A percentile compares a stretch with the other conserved stretches of the same genome.
These are phyloP conservation scores for Huntiella moniliformis DNA, from an alignment of 2,329 filamentous ascomycete genomes.

Conservation along the genomic window DNA sequence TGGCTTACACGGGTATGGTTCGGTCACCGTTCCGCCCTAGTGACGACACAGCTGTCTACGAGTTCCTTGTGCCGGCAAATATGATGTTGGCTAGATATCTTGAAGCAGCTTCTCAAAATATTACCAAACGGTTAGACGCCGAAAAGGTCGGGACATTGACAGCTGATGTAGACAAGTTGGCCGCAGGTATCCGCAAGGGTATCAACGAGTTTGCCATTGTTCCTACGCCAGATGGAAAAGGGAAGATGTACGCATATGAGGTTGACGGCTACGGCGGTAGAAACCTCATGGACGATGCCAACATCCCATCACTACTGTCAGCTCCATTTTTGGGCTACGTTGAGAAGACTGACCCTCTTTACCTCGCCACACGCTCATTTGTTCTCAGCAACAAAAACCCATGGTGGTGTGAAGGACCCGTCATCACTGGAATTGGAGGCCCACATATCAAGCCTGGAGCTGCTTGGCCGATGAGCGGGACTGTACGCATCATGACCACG, in stretches of 20 bases:
- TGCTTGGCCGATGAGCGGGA: constrained; percentile 38
- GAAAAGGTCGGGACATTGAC: constrained; percentile 37
- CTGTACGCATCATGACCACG: constrained; percentile 32
- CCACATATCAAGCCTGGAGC: constrained; percentile 41
- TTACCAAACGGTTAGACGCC: constrained; percentile 20
- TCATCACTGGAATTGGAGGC: constrained; percentile 55
- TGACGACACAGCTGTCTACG: constrained; percentile 70
- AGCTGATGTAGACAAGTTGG: constrained; percentile 35
- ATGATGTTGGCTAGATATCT: constrained; percentile 61
- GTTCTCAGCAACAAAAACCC: constrained; percentile 60
- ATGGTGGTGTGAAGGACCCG: constrained; percentile 50
- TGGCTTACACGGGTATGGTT: constrained; percentile 59
- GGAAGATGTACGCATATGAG: constrained; percentile 55
- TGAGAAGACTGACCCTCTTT: constrained; percentile 40
- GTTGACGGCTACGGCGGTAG: constrained; percentile 53
- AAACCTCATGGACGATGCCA: constrained; percentile 54
- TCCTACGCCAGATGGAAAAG: constrained; percentile 22
- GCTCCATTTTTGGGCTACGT: constrained; percentile 46
- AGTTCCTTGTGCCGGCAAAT: constrained; percentile 79
- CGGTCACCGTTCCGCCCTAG: constrained; percentile 79
- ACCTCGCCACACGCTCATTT: constrained; percentile 64
- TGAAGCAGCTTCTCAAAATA: constrained; percentile 23
- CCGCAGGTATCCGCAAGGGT: constrained; percentile 44
- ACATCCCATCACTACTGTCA: constrained; percentile 47
- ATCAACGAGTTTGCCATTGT: constrained; percentile 56